Conservation (phyloP, 1,284 basidiomycete genomes). For the Golubevia pallescens region DNA sequence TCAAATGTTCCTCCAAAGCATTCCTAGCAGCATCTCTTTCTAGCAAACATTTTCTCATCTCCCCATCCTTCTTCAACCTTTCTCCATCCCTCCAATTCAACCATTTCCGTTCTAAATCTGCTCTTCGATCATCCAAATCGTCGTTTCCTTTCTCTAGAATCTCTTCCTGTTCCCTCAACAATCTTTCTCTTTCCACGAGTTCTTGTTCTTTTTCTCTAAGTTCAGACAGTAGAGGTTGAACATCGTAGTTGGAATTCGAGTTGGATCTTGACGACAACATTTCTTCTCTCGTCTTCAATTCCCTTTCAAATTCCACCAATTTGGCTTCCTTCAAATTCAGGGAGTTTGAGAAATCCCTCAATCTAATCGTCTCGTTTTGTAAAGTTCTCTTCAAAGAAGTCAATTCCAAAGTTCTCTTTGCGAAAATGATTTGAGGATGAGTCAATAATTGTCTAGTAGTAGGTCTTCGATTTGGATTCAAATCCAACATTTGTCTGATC, state of each 20-base stretch:
- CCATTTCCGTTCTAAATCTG: constrained; percentile 6
- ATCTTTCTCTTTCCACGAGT: constrained; percentile 6
- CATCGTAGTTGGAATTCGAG: background rate
- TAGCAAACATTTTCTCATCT: constrained; percentile 2
- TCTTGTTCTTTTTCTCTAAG: constrained; percentile 2
- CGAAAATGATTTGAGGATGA: constrained; percentile 20
- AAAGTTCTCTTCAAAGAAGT: too few relatives aligned
- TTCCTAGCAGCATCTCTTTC: background rate
- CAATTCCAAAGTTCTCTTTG: background rate
- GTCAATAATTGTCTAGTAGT: constrained; percentile 30
- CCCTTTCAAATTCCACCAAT: background rate
- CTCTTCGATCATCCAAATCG: background rate
- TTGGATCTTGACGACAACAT: background rate
- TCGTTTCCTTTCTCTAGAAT: background rate
- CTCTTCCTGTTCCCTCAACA: constrained; percentile 2
- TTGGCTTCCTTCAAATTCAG: background rate
- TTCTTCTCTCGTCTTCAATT: background rate
- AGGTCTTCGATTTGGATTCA: constrained; percentile 26
- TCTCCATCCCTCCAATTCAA: constrained; percentile 4
- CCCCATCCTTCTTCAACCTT: constrained; percentile 6
- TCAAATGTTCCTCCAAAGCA: background rate
- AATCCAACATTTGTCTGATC: constrained; percentile 29
- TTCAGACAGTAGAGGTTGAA: background rate
- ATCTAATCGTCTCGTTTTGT: too few relatives aligned
- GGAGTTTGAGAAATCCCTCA: background rate